These are phyloP conservation scores for Agrocybe pediades DNA, from an alignment of 768 basidiomycete genomes.

Conservation along the genomic window DNA sequence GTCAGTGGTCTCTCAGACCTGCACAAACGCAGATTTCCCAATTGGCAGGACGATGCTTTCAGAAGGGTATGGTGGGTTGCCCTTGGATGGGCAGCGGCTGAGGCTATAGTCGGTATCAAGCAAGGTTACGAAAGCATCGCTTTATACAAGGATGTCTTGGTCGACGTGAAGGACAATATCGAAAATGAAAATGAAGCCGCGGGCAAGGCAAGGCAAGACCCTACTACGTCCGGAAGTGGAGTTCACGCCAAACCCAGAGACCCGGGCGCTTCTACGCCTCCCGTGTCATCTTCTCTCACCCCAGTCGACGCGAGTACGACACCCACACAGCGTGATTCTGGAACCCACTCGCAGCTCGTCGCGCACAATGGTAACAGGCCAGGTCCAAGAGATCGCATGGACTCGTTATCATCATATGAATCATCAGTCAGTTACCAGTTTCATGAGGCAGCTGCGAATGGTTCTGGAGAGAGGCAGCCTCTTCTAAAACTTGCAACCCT, in stretches of 20 bases:
- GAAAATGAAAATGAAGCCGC: conserved; percentile 10
- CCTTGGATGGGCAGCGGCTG: conserved; percentile 73
- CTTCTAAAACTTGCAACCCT: conserved; percentile 23
- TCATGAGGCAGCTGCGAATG: too few relatives aligned
- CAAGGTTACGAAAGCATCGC: conserved; percentile 73
- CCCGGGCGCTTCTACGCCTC: conserved; percentile 2
- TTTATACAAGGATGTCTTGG: conserved; percentile 70
- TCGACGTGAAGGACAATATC: conserved; percentile 35
- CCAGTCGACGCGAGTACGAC: conserved; percentile 8
- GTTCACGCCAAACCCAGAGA: not conserved
- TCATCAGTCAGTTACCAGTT: too few relatives aligned
- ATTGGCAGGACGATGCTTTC: conserved; percentile 62
- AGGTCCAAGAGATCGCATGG: not conserved
- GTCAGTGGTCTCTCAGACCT: conserved; percentile 9
- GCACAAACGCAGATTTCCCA: conserved; percentile 37
- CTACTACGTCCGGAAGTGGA: not conserved
- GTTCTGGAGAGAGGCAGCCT: conserved; percentile 34
- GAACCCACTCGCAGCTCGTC: not conserved
- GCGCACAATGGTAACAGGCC: not conserved
- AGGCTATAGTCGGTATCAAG: conserved; percentile 60
- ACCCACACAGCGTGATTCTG: conserved; percentile 14
- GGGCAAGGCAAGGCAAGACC: not conserved
- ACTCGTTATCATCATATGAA: conserved; percentile 2
- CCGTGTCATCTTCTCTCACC: not conserved
- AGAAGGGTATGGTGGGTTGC: conserved; percentile 76